A percentile compares a stretch with the other conserved stretches of the same genome.
phyloP scores from a whole-genome alignment of 129 eudicot species.

The Chrysanthemum lavandulifolium region DNA sequence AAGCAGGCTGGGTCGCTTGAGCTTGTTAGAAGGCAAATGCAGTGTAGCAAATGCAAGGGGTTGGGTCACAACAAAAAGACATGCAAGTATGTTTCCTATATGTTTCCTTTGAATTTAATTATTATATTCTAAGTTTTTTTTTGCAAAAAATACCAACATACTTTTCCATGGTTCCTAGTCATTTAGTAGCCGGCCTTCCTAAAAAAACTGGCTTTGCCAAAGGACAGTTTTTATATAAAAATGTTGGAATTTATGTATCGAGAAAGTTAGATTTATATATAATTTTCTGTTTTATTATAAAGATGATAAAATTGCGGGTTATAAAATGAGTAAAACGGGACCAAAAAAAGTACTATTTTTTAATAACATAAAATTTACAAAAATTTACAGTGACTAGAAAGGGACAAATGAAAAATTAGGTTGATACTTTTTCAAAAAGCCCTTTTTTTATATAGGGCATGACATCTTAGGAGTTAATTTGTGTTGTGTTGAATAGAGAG shows the following conservation, averaged over 20 bases:
- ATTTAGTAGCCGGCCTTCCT: too few relatives aligned
- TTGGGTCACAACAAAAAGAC: constrained; percentile 92
- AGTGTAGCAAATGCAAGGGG: constrained; percentile 96
- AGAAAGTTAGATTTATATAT: too few relatives aligned
- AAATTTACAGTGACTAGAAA: too few relatives aligned
- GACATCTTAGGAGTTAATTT: background rate
- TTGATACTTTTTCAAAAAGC: background rate
- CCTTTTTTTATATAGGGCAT: background rate
- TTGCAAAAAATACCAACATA: background rate
- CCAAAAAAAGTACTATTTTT: too few relatives aligned
- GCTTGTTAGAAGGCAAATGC: constrained; percentile 75
- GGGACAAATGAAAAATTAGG: background rate
- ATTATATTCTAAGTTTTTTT: background rate
- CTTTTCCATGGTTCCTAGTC: too few relatives aligned
- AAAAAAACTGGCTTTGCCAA: too few relatives aligned
- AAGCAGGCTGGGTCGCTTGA: constrained; percentile 58
- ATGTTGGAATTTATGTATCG: too few relatives aligned
- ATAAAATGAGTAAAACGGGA: too few relatives aligned
- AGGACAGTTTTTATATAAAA: too few relatives aligned
- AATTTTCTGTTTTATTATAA: too few relatives aligned
- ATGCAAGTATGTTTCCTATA: constrained; percentile 57
- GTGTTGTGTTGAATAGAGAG: constrained; percentile 26
- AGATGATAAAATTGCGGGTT: too few relatives aligned
- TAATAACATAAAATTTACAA: too few relatives aligned
- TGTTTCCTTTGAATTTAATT: background rate